Evolutionary conservation across 208 protist genomes (phyloP), one percentile per base, ranked within the genome.

Genomic region (Trypanosoma rangeli): DNA sequence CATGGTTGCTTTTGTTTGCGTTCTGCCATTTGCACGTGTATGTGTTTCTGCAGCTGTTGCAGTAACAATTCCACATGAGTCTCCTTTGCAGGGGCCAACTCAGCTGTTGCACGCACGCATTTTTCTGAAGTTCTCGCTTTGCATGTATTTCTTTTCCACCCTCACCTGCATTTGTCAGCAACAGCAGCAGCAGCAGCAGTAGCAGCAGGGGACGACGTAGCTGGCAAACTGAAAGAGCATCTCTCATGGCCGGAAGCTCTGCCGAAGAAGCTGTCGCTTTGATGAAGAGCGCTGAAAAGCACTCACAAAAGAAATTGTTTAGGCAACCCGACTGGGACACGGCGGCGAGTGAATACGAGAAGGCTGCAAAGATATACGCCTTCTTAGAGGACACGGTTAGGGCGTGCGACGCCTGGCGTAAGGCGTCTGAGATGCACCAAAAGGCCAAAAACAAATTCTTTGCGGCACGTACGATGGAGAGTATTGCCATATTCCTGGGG

Each of bases 341-440:
- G 39, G 89, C 86, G 13, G 89, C 84, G 0, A 80, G 76, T 22
- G 85, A 89, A 31, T 93, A 84, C 49, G 85, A 93, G 35, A 82
- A 83, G 26, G 89, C 89, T 1, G 86, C 84, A 20, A 85, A 80
- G 65, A 83, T 93, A 53, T 95, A 89, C 65, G 70, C 80, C 22
- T 73, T 80, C 49, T n/a, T 78, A 12, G 63, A 68, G 13, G 73
- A 83, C 66, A 68, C 76, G 29, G 56, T 53, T 3, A 85, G 82
- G 62, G 78, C 83, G 5, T 61, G 57, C 31, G 77, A 87, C 2
- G 76, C 82, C 13, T 90, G 78, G 78, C 68, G 58, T 22, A 61
- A 57, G 3, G 82, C 85, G 33, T 80, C 79, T 22, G 49, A 79
- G 33, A 74, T 78, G 28, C 70, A 89, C 49, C 52, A 78, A 63